phyloP scores from a whole-genome alignment of 352 stramenopile species.

The Globisporangium alternatum region DNA sequence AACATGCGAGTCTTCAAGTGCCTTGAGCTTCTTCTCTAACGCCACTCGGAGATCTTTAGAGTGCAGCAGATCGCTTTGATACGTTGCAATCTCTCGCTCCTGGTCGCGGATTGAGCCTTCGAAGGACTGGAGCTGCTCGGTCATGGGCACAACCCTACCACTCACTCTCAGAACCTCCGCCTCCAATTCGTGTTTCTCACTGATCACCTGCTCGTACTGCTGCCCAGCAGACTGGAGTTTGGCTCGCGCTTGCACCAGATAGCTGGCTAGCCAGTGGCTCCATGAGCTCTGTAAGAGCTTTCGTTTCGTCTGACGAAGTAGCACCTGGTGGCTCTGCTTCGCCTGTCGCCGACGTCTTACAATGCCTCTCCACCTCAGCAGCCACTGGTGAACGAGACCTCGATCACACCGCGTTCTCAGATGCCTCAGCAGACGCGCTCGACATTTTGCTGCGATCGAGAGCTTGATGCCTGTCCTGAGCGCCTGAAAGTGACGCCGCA shows the following conservation, averaged over 20 bases:
- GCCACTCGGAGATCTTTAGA: conserved; percentile 27
- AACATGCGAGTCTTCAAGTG: conserved; percentile 16
- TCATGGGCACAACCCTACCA: conserved; percentile 35
- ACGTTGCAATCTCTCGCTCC: conserved; percentile 23
- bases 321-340: conserved; percentile 14
- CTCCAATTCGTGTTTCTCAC: conserved; percentile 47
- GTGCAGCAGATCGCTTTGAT: conserved; percentile 32
- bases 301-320: conserved; percentile 23
- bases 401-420: conserved; percentile 24
- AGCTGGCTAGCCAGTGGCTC: conserved; percentile 36
- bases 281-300: conserved; percentile 27
- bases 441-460: conserved; percentile 22
- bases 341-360: conserved; percentile 21
- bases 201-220: conserved; percentile 16
- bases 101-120: conserved; percentile 27
- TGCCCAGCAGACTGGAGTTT: conserved; percentile 20
- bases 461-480: conserved; percentile 36
- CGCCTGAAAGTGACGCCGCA: conserved; percentile 51
- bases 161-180: conserved; percentile 37
- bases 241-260: conserved; percentile 17
- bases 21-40: conserved; percentile 25
- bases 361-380: conserved; percentile 24
- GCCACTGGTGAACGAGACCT: conserved; percentile 16
- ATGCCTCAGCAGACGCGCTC: conserved; percentile 28
- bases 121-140: conserved; percentile 33